These are phyloP conservation scores for Debaryomyces coudertii DNA, from an alignment of 1,139 yeast species.

Conservation along the genomic window DNA sequence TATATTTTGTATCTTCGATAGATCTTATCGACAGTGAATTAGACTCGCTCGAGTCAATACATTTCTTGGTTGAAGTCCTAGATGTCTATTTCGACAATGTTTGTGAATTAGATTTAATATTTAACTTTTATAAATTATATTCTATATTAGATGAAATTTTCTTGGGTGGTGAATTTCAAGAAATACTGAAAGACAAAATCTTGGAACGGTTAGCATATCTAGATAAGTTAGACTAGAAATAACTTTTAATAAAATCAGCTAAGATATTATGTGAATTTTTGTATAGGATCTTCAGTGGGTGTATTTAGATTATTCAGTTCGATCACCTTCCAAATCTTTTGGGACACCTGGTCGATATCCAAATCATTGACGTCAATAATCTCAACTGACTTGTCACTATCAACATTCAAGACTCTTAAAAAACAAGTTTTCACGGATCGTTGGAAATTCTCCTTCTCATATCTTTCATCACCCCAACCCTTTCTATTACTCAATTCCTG, in stretches of 20 bases:
- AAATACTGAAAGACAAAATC: constrained; percentile 63
- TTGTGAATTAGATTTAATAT: constrained; percentile 91
- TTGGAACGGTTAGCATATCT: constrained; percentile 54
- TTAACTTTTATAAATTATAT: constrained; percentile 76
- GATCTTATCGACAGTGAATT: constrained; percentile 79
- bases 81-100: constrained; percentile 87
- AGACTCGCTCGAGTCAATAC: constrained; percentile 80
- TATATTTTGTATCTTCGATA: constrained; percentile 80
- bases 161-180: constrained; percentile 78
- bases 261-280: constrained; percentile 5
- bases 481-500: constrained; percentile 57
- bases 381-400: constrained; percentile 37
- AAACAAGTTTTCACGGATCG: constrained; percentile 64
- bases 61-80: constrained; percentile 83
- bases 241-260: constrained; percentile 12
- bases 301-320: constrained; percentile 17
- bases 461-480: constrained; percentile 92
- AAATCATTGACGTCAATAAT: constrained; percentile 63
- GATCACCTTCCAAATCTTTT: constrained; percentile 31
- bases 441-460: constrained; percentile 79
- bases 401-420: constrained; percentile 44
- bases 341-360: constrained; percentile 58
- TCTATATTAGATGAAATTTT: constrained; percentile 74
- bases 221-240: constrained; percentile 42
- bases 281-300: constrained; percentile 19